Evolutionary conservation across 2,329 filamentous ascomycete species (phyloP).

Genomic region (Sporothrix humicola): DNA sequence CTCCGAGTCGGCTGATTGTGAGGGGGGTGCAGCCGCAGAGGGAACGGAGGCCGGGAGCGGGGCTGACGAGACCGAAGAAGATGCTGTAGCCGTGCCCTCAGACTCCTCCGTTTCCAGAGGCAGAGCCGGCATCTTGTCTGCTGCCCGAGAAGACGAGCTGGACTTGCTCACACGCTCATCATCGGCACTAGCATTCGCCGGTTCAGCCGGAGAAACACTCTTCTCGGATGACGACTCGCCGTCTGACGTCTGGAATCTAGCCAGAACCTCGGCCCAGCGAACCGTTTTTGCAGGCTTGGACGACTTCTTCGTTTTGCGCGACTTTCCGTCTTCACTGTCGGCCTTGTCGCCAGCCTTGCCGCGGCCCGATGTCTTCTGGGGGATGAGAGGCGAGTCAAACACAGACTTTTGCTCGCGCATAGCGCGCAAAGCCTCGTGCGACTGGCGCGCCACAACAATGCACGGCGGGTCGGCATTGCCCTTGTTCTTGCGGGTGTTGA

Average conservation of each 20-base stretch:
- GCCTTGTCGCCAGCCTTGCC: constrained; percentile 20
- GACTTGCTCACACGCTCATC: not conserved
- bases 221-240: constrained; percentile 3
- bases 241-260: constrained; percentile 40
- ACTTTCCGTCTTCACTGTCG: constrained; percentile 8
- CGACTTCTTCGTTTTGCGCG: constrained; percentile 28
- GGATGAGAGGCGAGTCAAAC: constrained; percentile 38
- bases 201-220: not conserved
- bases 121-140: not conserved
- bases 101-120: not conserved
- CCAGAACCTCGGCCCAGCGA: constrained; percentile 45
- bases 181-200: not conserved
- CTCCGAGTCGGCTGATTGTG: constrained; percentile 6
- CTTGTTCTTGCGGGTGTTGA: constrained; percentile 56
- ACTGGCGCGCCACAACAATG: constrained; percentile 42
- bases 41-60: not conserved
- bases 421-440: constrained; percentile 41
- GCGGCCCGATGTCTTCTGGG: not conserved
- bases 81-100: not conserved
- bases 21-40: not conserved
- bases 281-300: constrained; percentile 42
- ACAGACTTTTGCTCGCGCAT: constrained; percentile 42
- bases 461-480: constrained; percentile 45
- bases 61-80: not conserved
- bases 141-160: not conserved